These are phyloP conservation scores for Parastagonospora avenae DNA, from an alignment of 2,329 filamentous ascomycete species.

Conservation along the genomic window DNA sequence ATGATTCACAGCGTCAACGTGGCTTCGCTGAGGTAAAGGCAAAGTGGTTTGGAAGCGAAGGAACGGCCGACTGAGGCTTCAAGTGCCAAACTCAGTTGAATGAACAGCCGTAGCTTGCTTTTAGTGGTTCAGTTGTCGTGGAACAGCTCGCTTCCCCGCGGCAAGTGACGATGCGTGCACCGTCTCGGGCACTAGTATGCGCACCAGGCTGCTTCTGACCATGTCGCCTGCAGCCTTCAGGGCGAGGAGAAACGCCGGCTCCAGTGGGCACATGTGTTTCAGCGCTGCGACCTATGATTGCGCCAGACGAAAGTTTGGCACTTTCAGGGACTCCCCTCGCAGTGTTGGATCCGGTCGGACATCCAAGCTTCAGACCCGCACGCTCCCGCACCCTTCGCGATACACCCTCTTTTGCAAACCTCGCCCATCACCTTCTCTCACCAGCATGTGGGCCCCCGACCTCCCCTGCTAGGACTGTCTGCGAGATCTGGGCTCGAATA, in stretches of 20 bases:
- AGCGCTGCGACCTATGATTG: constrained; percentile 25
- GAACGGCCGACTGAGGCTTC: background rate
- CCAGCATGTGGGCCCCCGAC: constrained; percentile 26
- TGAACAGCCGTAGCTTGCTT: background rate
- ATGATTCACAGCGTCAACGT: background rate
- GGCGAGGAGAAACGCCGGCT: constrained; percentile 26
- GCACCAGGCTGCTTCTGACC: constrained; percentile 12
- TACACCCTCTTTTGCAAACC: background rate
- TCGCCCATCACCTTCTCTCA: constrained; percentile 5
- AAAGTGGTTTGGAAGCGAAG: background rate
- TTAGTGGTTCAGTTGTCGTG: constrained; percentile 6
- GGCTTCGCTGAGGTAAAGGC: constrained; percentile 1
- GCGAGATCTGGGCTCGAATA: background rate
- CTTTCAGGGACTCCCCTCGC: constrained; percentile 4
- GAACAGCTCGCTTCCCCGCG: constrained; percentile 22
- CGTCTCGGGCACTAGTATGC: constrained; percentile 25
- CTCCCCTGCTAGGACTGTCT: constrained; percentile 25
- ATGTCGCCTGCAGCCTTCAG: constrained; percentile 24
- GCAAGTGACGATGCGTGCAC: constrained; percentile 16
- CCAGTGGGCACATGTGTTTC: constrained; percentile 17
- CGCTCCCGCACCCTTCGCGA: background rate
- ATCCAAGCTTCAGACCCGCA: constrained; percentile 18
- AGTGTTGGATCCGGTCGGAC: constrained; percentile 8
- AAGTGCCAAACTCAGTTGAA: background rate
- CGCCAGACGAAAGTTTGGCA: constrained; percentile 13